Evolutionary conservation across 2,329 filamentous ascomycete species (phyloP).

Genomic region (Colletotrichum euphorbiae): DNA sequence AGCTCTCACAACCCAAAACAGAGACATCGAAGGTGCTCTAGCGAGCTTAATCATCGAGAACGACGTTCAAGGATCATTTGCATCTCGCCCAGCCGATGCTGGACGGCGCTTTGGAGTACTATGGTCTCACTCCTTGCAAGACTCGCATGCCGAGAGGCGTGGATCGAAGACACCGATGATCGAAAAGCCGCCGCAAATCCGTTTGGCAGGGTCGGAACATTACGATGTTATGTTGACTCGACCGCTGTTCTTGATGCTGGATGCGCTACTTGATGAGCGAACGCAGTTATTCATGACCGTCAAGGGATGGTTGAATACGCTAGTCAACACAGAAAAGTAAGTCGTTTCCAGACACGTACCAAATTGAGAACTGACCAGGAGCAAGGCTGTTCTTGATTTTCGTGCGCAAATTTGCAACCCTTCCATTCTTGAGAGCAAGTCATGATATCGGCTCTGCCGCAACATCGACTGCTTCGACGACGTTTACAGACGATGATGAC

Average conservation of each 20-base stretch:
- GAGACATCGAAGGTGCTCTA: constrained; percentile 84
- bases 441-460: constrained; percentile 43
- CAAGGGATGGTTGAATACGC: constrained; percentile 81
- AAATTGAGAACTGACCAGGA: neutral
- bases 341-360: constrained; percentile 38
- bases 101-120: constrained; percentile 79
- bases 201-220: constrained; percentile 67
- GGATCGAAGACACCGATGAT: constrained; percentile 52
- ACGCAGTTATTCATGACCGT: constrained; percentile 82
- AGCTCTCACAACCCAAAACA: constrained; percentile 72
- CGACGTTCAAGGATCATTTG: constrained; percentile 60
- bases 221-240: constrained; percentile 82
- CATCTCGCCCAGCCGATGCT: constrained; percentile 65
- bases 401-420: constrained; percentile 66
- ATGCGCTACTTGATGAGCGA: constrained; percentile 78
- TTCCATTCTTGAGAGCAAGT: constrained; percentile 62
- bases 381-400: constrained; percentile 71
- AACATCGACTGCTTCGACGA: constrained; percentile 45
- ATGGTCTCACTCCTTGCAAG: constrained; percentile 83
- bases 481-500: constrained; percentile 71
- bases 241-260: constrained; percentile 84
- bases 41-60: constrained; percentile 73
- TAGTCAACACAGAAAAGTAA: constrained; percentile 73
- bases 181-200: constrained; percentile 51
- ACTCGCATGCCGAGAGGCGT: constrained; percentile 55